phyloP scores from a whole-genome alignment of 2,329 filamentous ascomycete species.

The Pseudopithomyces chartarum region DNA sequence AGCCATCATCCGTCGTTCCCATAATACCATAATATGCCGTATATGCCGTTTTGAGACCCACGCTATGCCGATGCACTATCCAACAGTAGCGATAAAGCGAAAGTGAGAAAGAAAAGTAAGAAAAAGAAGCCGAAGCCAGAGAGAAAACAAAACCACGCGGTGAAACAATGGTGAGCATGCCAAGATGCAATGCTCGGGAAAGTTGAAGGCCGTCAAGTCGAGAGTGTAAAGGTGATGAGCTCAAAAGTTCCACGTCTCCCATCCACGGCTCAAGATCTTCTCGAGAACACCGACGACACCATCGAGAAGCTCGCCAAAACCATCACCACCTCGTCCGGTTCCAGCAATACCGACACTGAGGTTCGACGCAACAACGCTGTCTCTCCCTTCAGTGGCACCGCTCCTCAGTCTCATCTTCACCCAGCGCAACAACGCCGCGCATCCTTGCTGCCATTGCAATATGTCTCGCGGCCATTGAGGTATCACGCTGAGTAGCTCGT shows the following conservation, averaged over 20 bases:
- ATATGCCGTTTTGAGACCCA: constrained; percentile 13
- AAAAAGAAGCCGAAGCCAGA: constrained; percentile 6
- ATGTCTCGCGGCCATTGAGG: constrained; percentile 26
- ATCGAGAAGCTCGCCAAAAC: constrained; percentile 37
- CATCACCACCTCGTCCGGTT: constrained; percentile 20
- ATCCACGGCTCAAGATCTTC: constrained; percentile 32
- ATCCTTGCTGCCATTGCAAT: constrained; percentile 33
- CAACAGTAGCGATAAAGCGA: constrained; percentile 24
- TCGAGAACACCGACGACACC: constrained; percentile 34
- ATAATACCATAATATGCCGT: constrained; percentile 17
- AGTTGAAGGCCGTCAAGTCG: background rate
- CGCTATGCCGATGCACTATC: constrained; percentile 37
- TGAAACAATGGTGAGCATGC: constrained; percentile 1
- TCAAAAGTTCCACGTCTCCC: constrained; percentile 39
- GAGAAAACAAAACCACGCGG: constrained; percentile 4
- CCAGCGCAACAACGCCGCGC: constrained; percentile 37
- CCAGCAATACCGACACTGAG: constrained; percentile 10
- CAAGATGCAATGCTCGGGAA: constrained; percentile 3
- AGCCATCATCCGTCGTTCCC: constrained; percentile 19
- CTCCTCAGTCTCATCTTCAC: constrained; percentile 35
- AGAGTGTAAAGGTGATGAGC: background rate
- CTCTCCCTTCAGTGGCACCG: constrained; percentile 20
- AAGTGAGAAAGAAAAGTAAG: constrained; percentile 10
- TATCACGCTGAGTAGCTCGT: constrained; percentile 18
- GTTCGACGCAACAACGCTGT: constrained; percentile 10